Evolutionary conservation across 1,139 yeast species (phyloP), one percentile per base, ranked within the genome.

Genomic region (Hansenula sp.): DNA sequence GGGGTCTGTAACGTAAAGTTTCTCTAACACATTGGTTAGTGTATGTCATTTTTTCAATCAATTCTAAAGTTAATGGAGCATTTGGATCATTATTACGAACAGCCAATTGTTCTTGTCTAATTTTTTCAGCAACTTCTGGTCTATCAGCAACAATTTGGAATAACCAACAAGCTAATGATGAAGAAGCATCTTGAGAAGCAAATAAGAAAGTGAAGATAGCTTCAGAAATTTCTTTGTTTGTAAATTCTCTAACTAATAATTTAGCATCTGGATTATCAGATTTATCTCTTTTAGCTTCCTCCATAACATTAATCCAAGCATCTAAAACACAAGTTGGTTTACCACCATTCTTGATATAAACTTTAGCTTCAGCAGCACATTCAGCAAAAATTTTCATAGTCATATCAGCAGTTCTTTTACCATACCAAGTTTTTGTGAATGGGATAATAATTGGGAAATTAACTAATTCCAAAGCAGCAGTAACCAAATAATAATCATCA

Each of bases 151-250:
- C 82, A 54, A 88, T 77, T 71, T 92, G 98, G 79, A 90, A 92
- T 59, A 92, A 75, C 98, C 98, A 92, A 65, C 97, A 90, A 49
- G 96, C 95, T 54, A 95, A 82, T n/a, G 96, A 87, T 3, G 97
- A 88, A 8, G 97, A 85, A 26, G 98, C 98, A 66, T 92, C 98
- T 68, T 92, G 98, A 10, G 96, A 85, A 22, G 98, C 98, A 65
- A 92, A 92, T 63, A 92, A 73, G 65, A 92, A 92, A 18, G 98
- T 92, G 73, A 92, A 92, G 51, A 92, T 79, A 41, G 95, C 95
- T 69, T 92, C 97, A 27, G 96, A 86, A 55, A 92, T 90, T 65
- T 92, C 98, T 63, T 74, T 82, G 68, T 90, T 81, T 47, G 92
- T 67, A 68, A 92, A 92, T 50, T 85, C 92, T 62, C 97, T 82